A percentile compares a stretch with the other conserved stretches of the same genome.
Evolutionary conservation across 805 yeast genomes (phyloP).

Genomic region (Schwanniomyces yamadae): DNA sequence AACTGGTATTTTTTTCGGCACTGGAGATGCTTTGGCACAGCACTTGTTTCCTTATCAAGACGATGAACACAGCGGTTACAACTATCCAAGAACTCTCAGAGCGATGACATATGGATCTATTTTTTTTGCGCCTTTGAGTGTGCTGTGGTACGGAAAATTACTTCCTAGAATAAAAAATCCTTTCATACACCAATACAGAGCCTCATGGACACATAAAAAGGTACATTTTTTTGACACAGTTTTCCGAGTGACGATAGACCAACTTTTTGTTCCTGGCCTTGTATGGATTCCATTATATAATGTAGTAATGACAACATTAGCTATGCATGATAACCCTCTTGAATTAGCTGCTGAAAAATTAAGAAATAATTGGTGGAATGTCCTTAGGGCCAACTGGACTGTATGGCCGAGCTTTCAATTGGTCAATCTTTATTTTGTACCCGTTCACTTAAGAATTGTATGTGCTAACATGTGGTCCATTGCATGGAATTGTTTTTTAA

Average conservation of each 20-base stretch:
- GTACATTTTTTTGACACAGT: conserved; percentile 17
- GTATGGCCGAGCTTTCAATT: conserved; percentile 44
- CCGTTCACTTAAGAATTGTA: conserved; percentile 38
- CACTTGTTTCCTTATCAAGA: conserved; percentile 34
- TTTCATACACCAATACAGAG: conserved; percentile 21
- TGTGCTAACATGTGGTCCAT: conserved; percentile 39
- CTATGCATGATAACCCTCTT: conserved; percentile 34
- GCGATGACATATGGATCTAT: conserved; percentile 38
- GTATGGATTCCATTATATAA: conserved; percentile 46
- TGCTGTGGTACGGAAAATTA: conserved; percentile 38
- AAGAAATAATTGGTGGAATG: conserved; percentile 40
- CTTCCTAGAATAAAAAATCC: conserved; percentile 38
- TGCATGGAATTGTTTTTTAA: conserved; percentile 44
- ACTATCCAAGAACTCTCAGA: conserved; percentile 31
- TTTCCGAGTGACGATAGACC: conserved; percentile 34
- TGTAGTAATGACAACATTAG: conserved; percentile 35
- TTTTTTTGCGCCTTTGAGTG: conserved; percentile 40
- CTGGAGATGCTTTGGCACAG: conserved; percentile 45
- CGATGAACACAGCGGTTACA: conserved; percentile 17
- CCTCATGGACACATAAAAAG: conserved; percentile 10
- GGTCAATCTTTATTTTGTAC: conserved; percentile 36
- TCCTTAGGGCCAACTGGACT: conserved; percentile 39
- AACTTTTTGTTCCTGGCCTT: conserved; percentile 34
- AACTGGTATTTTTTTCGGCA: conserved; percentile 48
- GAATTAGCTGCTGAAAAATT: conserved; percentile 33